phyloP scores from a whole-genome alignment of 2,329 filamentous ascomycete genomes.

The Ceratocystis huliohia region DNA sequence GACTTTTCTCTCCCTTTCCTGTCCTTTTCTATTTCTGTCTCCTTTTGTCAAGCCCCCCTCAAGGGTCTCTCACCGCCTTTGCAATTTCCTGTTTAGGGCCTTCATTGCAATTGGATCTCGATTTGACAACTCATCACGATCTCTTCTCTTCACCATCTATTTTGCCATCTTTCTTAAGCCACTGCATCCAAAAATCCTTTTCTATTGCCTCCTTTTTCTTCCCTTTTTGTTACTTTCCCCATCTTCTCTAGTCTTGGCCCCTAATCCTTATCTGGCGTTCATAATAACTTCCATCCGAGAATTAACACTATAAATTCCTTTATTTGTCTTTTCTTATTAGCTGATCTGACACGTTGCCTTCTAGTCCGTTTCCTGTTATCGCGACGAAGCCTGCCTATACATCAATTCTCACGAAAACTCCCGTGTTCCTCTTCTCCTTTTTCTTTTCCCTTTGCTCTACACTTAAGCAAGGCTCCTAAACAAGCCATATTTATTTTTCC shows the following conservation, averaged over 20 bases:
- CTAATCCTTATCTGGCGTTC: slow-evolving; percentile 11
- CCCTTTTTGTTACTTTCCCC: slow-evolving; percentile 6
- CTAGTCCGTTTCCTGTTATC: slow-evolving; percentile 13
- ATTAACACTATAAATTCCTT: slow-evolving; percentile 12
- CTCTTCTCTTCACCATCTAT: slow-evolving; percentile 15
- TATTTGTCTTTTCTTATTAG: slow-evolving; percentile 13
- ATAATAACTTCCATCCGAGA: not conserved
- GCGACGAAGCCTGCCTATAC: not conserved
- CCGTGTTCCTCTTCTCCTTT: not conserved
- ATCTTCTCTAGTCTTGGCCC: slow-evolving; percentile 13
- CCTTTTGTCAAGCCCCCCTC: not conserved
- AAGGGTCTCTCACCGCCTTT: slow-evolving; percentile 24
- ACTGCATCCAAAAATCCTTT: slow-evolving; percentile 20
- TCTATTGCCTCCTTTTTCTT: not conserved
- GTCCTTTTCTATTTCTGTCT: not conserved
- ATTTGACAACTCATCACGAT: slow-evolving; percentile 5
- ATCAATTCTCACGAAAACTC: not conserved
- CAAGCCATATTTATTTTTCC: too few relatives aligned
- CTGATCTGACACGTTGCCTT: slow-evolving; percentile 13
- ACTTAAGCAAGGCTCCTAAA: too few relatives aligned
- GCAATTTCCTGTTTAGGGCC: slow-evolving; percentile 21
- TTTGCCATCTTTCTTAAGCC: slow-evolving; percentile 21
- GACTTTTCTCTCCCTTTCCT: not conserved
- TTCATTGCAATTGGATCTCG: slow-evolving; percentile 2
- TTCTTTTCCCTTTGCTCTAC: too few relatives aligned